Evolutionary conservation across 768 basidiomycete species (phyloP), one percentile per base, ranked within the genome.

Genomic region (Strobilomyces confusus): DNA sequence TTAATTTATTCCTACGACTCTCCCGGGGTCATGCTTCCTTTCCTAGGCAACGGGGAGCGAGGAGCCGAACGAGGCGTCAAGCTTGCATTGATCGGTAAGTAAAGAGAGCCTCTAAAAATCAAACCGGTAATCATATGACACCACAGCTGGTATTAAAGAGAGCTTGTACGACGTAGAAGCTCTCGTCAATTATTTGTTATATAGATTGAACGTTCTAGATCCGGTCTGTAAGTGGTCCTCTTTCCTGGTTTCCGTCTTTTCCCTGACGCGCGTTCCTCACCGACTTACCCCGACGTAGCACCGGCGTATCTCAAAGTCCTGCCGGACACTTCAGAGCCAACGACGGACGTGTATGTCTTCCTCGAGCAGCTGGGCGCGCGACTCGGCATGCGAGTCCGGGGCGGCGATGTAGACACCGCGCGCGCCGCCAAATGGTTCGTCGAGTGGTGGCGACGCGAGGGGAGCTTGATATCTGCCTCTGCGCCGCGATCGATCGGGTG

Each of bases 1-100:
- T 73, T 83, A 9, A 86, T 97, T 12, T 98, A 98, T 73, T 89
- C 97, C 5, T 93, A 87, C 63, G 97, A 99, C 75, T 86, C 92
- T 9, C 97, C 97, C 2, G 97, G 97, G 3, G 90, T 98, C 44
- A 98, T 98, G 95, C 77, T 97, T 40, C 92, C 94, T 12, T 98
- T 88, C 72, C 79, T 98, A 29, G 97, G 97, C 1, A 81, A 77
- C 54, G 97, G 97, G 5, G 77, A 81, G 50, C 79, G 79, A 58
- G 95, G 93, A 17, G 87, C 92, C 47, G 97, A 99, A 70, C 79
- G 91, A 63, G 95, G 91, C 12, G 79, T 97, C 49, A 98, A 95
- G 70, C 81, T 98, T 20, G 95, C 92, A 44, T 73, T 98, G 53
- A 98, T 97, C 41, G 90, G 95, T 91, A 75, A 69, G 87, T 75